phyloP scores from a whole-genome alignment of 495 filamentous ascomycete genomes.

The Aspergillus sparsus region DNA sequence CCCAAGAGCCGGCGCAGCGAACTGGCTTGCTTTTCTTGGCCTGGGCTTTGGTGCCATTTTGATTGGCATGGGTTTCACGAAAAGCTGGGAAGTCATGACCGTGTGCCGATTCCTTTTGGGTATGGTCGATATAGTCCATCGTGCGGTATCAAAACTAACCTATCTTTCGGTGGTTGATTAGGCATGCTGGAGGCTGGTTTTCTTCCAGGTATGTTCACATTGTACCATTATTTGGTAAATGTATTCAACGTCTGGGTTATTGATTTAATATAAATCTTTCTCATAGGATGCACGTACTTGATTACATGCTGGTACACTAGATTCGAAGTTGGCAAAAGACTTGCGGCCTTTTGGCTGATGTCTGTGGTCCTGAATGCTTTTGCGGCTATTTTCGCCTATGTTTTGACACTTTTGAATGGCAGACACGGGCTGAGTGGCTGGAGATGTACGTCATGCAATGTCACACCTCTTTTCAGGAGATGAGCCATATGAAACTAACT shows the following conservation, averaged over 20 bases:
- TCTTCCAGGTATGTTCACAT: conserved; percentile 20
- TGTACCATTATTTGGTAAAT: no score
- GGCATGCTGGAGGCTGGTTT: conserved; percentile 22
- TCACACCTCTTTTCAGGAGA: neutral
- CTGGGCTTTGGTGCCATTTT: conserved; percentile 20
- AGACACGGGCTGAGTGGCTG: conserved; percentile 18
- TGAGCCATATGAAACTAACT: neutral
- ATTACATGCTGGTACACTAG: conserved; percentile 25
- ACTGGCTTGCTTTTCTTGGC: conserved; percentile 22
- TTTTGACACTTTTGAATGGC: conserved; percentile 16
- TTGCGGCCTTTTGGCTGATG: conserved; percentile 21
- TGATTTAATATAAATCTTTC: no score
- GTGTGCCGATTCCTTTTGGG: conserved; percentile 16
- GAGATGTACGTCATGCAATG: conserved; percentile 14
- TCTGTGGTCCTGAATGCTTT: conserved; percentile 21
- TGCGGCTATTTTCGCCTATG: conserved; percentile 21
- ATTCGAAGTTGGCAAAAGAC: conserved; percentile 22
- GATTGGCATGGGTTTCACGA: conserved; percentile 22
- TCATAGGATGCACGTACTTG: conserved; percentile 19
- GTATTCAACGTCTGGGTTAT: no score
- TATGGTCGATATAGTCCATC: neutral
- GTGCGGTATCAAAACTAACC: neutral
- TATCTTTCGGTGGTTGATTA: neutral
- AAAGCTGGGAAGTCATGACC: conserved; percentile 17
- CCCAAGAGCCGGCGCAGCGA: conserved; percentile 20